Evolutionary conservation across 805 yeast species (phyloP).

Genomic region (Saturnispora quitensis): DNA sequence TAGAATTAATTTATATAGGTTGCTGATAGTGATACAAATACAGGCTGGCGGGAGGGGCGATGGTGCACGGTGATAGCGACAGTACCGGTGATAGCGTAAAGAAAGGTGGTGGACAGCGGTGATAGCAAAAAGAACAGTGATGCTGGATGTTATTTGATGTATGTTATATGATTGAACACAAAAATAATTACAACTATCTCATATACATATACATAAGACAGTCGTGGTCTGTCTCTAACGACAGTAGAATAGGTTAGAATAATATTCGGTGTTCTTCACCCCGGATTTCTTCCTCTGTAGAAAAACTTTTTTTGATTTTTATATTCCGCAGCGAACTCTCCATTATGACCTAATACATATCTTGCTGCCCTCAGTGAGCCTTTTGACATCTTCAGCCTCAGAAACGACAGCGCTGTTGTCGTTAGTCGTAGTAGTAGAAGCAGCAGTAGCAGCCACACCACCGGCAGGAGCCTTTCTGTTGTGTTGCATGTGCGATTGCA

Average conservation of each 20-base stretch:
- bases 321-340: background rate
- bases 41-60: too few relatives aligned
- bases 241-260: background rate
- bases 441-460: constrained; percentile 20
- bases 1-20: background rate
- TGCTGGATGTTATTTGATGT: background rate
- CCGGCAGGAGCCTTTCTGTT: constrained; percentile 47
- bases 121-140: too few relatives aligned
- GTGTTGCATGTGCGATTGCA: constrained; percentile 94
- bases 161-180: background rate
- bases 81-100: too few relatives aligned
- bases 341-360: constrained; percentile 57
- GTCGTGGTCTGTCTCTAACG: background rate
- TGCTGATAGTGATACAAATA: background rate
- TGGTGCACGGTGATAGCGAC: background rate
- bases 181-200: background rate
- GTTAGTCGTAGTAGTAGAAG: constrained; percentile 15
- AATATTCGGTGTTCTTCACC: background rate
- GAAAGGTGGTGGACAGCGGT: background rate
- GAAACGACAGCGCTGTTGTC: constrained; percentile 3
- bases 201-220: background rate
- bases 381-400: constrained; percentile 29
- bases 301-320: background rate
- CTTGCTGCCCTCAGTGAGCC: constrained; percentile 63
- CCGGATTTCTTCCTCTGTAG: background rate